Evolutionary conservation across 1,284 basidiomycete genomes (phyloP).

Genomic region (Austropuccinia psidii): DNA sequence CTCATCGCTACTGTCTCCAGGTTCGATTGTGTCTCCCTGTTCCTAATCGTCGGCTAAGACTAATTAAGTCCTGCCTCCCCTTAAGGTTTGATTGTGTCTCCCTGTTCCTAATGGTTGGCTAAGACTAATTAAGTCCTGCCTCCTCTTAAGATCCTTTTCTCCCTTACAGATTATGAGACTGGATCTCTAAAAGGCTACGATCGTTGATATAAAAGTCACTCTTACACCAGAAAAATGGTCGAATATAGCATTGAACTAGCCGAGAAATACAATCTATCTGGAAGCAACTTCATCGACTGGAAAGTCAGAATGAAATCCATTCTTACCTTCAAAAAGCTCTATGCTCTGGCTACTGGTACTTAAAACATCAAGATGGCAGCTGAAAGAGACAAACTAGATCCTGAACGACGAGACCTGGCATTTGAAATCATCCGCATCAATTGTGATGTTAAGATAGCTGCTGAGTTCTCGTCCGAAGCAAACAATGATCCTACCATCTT

Average conservation of each 20-base stretch:
- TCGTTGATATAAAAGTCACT: too few species aligned
- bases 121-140: too few species aligned
- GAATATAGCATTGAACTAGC: not conserved
- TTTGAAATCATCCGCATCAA: not conserved
- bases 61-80: too few species aligned
- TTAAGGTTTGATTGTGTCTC: too few species aligned
- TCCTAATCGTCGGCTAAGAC: too few species aligned
- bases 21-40: too few species aligned
- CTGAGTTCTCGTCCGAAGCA: not conserved
- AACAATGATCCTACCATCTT: not conserved
- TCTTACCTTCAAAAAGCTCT: not conserved
- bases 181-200: not conserved
- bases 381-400: not conserved
- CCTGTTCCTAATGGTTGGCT: too few species aligned
- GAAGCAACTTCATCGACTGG: not conserved
- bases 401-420: not conserved
- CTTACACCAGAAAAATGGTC: not conserved
- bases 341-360: not conserved
- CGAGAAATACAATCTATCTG: not conserved
- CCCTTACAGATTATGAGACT: slow-evolving; percentile 4
- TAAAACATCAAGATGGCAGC: not conserved
- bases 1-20: too few species aligned
- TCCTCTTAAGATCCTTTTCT: too few species aligned
- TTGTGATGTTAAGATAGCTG: not conserved
- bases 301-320: not conserved